These are phyloP conservation scores for Apiospora kogelbergensis DNA, from an alignment of 2,329 filamentous ascomycete genomes.

Conservation along the genomic window DNA sequence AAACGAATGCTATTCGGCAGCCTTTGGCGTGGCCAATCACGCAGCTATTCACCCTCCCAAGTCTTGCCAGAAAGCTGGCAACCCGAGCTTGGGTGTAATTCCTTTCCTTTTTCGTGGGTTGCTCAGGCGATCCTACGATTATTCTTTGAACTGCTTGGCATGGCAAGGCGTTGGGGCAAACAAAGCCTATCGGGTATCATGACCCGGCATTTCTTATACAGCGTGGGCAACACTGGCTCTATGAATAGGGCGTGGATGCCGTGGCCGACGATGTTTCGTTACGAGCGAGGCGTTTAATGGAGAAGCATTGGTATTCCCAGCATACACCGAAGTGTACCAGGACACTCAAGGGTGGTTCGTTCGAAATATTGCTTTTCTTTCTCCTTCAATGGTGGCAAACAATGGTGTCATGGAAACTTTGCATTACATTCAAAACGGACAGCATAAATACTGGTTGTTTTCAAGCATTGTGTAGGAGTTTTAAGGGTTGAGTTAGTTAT, in stretches of 20 bases:
- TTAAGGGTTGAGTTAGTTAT: background rate
- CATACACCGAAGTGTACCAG: background rate
- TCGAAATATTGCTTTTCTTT: background rate
- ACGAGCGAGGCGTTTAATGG: conserved; percentile 3
- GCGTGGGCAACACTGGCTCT: background rate
- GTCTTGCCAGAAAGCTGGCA: background rate
- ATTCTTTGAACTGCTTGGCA: background rate
- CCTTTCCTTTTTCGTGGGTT: background rate
- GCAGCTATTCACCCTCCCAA: background rate
- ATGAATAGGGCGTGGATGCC: background rate
- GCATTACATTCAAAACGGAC: background rate
- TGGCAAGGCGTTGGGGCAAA: background rate
- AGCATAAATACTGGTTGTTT: conserved; percentile 2
- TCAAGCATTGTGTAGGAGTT: conserved; percentile 3
- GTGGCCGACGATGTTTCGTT: background rate
- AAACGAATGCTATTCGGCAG: background rate
- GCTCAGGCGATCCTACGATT: background rate
- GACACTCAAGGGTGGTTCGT: background rate
- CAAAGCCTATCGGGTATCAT: background rate
- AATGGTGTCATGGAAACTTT: background rate
- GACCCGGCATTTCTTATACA: background rate
- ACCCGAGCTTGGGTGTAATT: background rate
- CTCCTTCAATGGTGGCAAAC: background rate
- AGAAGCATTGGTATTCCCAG: background rate
- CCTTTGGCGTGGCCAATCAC: background rate